A percentile compares a stretch with the other conserved stretches of the same genome.
phyloP scores from a whole-genome alignment of 345 rosid genomes.

The Populus ilicifolia region DNA sequence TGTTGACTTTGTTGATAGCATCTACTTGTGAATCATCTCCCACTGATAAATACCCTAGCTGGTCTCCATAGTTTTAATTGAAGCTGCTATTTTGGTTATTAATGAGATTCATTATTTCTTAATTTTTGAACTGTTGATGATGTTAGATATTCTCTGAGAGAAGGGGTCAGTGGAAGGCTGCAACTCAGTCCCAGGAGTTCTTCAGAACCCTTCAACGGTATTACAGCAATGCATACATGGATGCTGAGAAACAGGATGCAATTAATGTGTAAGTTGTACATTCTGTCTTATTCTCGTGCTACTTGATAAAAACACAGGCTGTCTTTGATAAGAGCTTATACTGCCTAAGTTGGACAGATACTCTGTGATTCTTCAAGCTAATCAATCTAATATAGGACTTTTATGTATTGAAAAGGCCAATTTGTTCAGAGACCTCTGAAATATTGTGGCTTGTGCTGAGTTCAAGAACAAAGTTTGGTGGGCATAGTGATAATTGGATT shows the following conservation, averaged over 20 bases:
- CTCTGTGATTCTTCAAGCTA: background rate
- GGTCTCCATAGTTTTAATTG: background rate
- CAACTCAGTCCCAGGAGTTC: conserved; percentile 98
- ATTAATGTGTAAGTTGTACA: conserved; percentile 67
- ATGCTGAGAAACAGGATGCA: conserved; percentile 89
- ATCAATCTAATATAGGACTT: background rate
- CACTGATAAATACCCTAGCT: background rate
- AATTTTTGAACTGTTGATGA: conserved; percentile 12
- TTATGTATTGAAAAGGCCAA: background rate
- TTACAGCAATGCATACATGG: conserved; percentile 95
- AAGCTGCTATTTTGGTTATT: background rate
- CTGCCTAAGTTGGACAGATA: background rate
- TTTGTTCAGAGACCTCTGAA: background rate
- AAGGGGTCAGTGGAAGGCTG: conserved; percentile 98
- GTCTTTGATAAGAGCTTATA: conserved; percentile 5
- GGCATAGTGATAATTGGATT: background rate
- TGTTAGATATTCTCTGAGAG: conserved; percentile 82
- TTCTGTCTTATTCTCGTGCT: background rate
- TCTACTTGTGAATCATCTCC: background rate
- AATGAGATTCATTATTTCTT: conserved; percentile 2
- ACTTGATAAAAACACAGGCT: background rate
- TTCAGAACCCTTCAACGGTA: conserved; percentile 94
- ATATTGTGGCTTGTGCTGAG: background rate
- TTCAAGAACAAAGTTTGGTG: background rate
- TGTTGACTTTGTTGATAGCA: background rate